Evolutionary conservation across 1,284 basidiomycete species (phyloP), one percentile per base, ranked within the genome.

Genomic region (Megacollybia platyphylla): DNA sequence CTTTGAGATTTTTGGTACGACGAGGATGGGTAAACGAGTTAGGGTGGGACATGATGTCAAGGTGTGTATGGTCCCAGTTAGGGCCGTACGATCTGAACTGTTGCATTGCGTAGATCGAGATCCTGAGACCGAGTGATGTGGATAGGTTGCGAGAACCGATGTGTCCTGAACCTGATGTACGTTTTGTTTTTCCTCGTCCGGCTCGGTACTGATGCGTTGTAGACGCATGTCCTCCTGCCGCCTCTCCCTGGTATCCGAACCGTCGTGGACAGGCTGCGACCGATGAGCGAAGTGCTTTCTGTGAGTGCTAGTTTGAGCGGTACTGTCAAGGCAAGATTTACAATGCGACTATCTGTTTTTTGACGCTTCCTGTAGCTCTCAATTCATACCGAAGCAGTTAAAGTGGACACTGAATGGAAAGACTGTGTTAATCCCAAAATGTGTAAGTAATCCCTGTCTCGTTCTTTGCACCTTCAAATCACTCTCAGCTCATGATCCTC

Each of bases 111-210:
- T 67, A 71, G 48, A 80, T 87, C 42, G 82, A 86, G 41, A 77
- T 96, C 5, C 67, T 91, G 63, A 76, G 77, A 39, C 77, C 80
- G 0, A 63, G 67, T 0, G 83, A 92, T 45, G 77, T 87, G 10
- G 74, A 71, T 13, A 75, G 71, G 46, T 67, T 94, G 43, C 70
- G 67, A 13, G 89, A 94, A 57, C 91, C 90, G 0, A 58, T 87
- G 50, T 93, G 89, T 59, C 90, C 91, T 1, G 81, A 87, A 36
- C 87, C 90, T 5, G 86, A 94, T 54, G 91, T 91, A 51, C 45
- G 75, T 53, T 15, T 40, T 29, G 20, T 32, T 41, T 34, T 31
- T 28, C 40, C 10, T 9, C 29, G 17, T 39, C 36, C 24, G 42
- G 17, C n/a, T 42, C 18, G 27, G 36, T 7, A 20, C 44, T 36